Evolutionary conservation across 176 grass and related monocot genomes (phyloP).

Genomic region (Oryza glaberrima): DNA sequence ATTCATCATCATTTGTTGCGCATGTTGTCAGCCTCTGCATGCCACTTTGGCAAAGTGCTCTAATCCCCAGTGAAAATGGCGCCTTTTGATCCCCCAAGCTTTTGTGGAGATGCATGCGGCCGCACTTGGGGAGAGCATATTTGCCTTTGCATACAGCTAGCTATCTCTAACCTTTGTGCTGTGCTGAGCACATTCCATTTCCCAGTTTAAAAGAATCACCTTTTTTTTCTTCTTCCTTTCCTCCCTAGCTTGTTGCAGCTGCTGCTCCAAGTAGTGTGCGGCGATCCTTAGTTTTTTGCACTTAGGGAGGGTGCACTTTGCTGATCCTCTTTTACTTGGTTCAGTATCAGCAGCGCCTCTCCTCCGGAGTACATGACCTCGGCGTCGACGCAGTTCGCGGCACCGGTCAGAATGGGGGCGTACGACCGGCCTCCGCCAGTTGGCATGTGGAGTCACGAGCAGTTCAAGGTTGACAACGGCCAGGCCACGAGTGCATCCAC

Average conservation of each 20-base stretch:
- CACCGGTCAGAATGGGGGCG: slow-evolving; percentile 59
- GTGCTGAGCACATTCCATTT: slow-evolving; percentile 30
- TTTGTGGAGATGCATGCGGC: slow-evolving; percentile 7
- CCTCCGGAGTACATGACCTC: slow-evolving; percentile 75
- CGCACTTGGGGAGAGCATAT: slow-evolving; percentile 21
- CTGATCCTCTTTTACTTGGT: background rate
- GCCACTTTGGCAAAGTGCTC: slow-evolving; percentile 30
- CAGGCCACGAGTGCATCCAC: slow-evolving; percentile 74
- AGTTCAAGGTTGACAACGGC: slow-evolving; percentile 67
- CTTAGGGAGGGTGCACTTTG: background rate
- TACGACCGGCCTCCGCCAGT: slow-evolving; percentile 60
- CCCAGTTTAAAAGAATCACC: background rate
- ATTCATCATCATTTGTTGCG: slow-evolving; percentile 35
- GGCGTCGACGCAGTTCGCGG: slow-evolving; percentile 69
- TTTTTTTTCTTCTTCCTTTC: background rate
- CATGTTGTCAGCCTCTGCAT: slow-evolving; percentile 30
- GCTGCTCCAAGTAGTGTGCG: slow-evolving; percentile 3
- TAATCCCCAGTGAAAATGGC: background rate
- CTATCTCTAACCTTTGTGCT: background rate
- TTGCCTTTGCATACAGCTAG: background rate
- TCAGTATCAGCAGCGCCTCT: slow-evolving; percentile 36
- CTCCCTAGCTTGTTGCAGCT: background rate
- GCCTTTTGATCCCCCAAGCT: slow-evolving; percentile 8
- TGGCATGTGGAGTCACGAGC: slow-evolving; percentile 65
- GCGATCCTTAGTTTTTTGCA: background rate